Evolutionary conservation across 1,284 basidiomycete genomes (phyloP).

Genomic region (Rugosomyces carneus): DNA sequence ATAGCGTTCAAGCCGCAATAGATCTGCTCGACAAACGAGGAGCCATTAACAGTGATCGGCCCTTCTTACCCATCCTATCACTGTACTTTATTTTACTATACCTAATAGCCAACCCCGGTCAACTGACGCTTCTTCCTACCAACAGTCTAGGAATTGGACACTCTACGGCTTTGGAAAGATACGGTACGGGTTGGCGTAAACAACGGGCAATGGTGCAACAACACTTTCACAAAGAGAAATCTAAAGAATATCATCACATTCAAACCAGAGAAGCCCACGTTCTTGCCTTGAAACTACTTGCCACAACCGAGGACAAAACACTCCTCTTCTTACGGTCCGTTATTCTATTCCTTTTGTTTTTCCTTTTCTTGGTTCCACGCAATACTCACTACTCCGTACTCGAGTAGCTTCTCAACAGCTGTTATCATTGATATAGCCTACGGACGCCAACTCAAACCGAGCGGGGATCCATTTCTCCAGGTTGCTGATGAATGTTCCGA

Average conservation of each 20-base stretch:
- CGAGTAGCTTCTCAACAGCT: neutral
- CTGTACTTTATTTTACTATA: conserved; percentile 11
- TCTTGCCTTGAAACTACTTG: conserved; percentile 3
- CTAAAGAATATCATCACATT: conserved; percentile 6
- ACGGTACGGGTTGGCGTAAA: conserved; percentile 16
- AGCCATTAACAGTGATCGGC: conserved; percentile 20
- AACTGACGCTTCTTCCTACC: neutral
- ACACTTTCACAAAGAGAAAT: conserved; percentile 14
- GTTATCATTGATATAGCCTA: neutral
- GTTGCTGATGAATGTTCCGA: conserved; percentile 1
- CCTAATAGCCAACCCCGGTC: neutral
- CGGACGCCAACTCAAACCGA: neutral
- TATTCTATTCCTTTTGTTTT: too few relatives aligned
- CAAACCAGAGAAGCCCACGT: conserved; percentile 14
- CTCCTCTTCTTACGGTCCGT: neutral
- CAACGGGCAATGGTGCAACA: conserved; percentile 18
- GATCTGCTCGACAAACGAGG: conserved; percentile 22
- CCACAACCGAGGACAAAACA: neutral
- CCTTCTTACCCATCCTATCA: conserved; percentile 14
- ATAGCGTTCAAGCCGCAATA: conserved; percentile 15
- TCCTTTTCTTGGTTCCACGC: neutral
- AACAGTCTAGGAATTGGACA: neutral
- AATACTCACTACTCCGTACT: neutral
- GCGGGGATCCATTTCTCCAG: neutral
- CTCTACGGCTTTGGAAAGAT: conserved; percentile 8